Evolutionary conservation across 352 stramenopile species (phyloP).

Genomic region (Blastocystis sp.): DNA sequence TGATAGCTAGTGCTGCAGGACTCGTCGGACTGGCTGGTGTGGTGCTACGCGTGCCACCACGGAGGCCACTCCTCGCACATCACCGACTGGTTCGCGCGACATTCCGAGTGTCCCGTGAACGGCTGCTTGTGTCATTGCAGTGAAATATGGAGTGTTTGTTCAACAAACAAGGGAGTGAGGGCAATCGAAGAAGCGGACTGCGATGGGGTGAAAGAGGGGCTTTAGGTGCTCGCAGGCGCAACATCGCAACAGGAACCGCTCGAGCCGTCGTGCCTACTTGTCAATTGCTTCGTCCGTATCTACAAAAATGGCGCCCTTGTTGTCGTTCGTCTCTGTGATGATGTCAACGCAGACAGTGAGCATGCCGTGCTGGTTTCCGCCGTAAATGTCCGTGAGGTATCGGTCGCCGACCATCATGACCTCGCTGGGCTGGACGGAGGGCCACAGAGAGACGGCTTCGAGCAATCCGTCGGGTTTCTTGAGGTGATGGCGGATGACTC

Average conservation of each 20-base stretch:
- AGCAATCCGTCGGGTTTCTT: conserved; percentile 26
- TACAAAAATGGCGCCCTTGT: conserved; percentile 31
- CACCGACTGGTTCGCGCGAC: neutral
- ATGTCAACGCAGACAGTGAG: conserved; percentile 4
- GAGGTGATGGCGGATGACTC: neutral
- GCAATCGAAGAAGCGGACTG: neutral
- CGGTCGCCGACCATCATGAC: conserved; percentile 40
- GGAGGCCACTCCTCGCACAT: conserved; percentile 19
- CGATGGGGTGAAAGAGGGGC: neutral
- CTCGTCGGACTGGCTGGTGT: conserved; percentile 13
- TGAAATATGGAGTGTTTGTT: conserved; percentile 13
- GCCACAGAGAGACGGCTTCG: neutral
- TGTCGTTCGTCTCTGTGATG: conserved; percentile 28
- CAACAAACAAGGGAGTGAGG: neutral
- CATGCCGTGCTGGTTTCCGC: neutral
- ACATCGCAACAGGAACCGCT: conserved; percentile 6
- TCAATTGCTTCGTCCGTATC: neutral
- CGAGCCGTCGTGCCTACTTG: neutral
- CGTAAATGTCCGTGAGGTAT: conserved; percentile 35
- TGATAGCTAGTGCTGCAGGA: neutral
- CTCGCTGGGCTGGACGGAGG: neutral
- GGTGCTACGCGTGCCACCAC: conserved; percentile 16
- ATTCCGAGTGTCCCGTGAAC: conserved; percentile 30
- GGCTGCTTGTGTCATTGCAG: neutral
- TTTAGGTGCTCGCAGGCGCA: neutral